Conservation (phyloP, 2,329 filamentous ascomycete species). For the Cordyceps pruinosa region DNA sequence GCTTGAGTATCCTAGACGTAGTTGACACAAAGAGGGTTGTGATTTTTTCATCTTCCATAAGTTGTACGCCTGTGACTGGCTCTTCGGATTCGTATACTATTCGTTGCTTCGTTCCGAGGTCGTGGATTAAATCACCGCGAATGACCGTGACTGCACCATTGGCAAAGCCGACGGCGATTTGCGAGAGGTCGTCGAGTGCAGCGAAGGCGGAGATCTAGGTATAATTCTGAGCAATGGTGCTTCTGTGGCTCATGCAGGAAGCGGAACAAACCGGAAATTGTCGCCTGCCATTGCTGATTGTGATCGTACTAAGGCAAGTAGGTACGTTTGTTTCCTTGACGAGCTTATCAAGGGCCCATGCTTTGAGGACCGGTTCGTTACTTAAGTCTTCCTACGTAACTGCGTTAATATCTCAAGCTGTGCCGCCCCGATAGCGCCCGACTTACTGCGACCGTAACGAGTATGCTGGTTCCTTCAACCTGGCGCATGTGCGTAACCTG, state of each 20-base stretch:
- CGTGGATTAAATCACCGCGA: constrained; percentile 88
- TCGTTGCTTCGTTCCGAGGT: constrained; percentile 86
- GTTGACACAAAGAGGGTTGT: constrained; percentile 90
- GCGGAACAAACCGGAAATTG: constrained; percentile 66
- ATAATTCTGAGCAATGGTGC: constrained; percentile 8
- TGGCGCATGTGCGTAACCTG: constrained; percentile 89
- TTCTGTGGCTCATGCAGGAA: fast-evolving
- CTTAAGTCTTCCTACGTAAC: constrained; percentile 67
- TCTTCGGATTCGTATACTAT: constrained; percentile 96
- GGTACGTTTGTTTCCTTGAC: constrained; percentile 91
- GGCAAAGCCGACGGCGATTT: constrained; percentile 90
- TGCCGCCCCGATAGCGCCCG: neutral
- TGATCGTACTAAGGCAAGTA: constrained; percentile 78
- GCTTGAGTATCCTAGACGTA: constrained; percentile 76
- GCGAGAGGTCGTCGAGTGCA: constrained; percentile 78
- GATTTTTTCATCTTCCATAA: constrained; percentile 51
- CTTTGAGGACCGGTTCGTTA: constrained; percentile 81
- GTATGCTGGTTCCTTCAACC: constrained; percentile 74
- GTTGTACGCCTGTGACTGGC: constrained; percentile 85
- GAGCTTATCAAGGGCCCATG: constrained; percentile 93
- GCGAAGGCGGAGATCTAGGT: constrained; percentile 79
- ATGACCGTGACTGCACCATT: constrained; percentile 93
- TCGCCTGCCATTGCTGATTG: constrained; percentile 82
- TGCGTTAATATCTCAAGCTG: neutral
- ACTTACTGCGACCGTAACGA: constrained; percentile 69